These are phyloP conservation scores for Nicotiana tomentosiformis DNA, from an alignment of 257 asterid genomes.

Conservation along the genomic window DNA sequence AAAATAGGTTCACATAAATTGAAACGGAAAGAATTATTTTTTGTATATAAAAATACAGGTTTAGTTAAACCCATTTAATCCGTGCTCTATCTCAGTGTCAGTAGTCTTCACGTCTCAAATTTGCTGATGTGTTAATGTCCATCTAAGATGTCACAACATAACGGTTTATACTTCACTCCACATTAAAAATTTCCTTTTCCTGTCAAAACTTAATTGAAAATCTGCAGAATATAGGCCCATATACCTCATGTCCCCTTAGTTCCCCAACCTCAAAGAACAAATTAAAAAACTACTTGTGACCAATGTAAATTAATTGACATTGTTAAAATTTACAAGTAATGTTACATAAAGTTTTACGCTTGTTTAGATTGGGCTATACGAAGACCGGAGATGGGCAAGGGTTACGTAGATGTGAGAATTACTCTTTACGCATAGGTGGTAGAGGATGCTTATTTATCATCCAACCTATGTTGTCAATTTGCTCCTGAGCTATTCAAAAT, in stretches of 20 bases:
- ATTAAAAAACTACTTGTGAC: background rate
- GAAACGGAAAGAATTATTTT: too few species aligned
- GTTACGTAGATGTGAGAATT: too few species aligned
- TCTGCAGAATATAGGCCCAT: background rate
- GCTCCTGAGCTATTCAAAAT: too few species aligned
- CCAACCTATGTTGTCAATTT: background rate
- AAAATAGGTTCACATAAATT: too few species aligned
- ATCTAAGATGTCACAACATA: background rate
- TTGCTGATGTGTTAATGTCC: background rate
- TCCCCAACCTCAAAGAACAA: background rate
- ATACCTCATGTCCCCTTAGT: background rate
- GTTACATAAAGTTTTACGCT: background rate
- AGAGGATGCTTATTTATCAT: background rate
- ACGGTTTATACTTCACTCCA: background rate
- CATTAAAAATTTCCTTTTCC: background rate
- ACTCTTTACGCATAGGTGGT: background rate
- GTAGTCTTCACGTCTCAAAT: background rate
- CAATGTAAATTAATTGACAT: background rate
- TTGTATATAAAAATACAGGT: too few species aligned
- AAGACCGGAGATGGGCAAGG: background rate
- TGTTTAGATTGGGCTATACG: background rate
- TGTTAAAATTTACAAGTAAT: background rate
- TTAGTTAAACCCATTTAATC: background rate
- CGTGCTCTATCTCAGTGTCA: background rate
- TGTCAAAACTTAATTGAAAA: background rate